A percentile compares a stretch with the other conserved stretches of the same genome.
Evolutionary conservation across 768 basidiomycete species (phyloP).

Genomic region (Suillus sp.): DNA sequence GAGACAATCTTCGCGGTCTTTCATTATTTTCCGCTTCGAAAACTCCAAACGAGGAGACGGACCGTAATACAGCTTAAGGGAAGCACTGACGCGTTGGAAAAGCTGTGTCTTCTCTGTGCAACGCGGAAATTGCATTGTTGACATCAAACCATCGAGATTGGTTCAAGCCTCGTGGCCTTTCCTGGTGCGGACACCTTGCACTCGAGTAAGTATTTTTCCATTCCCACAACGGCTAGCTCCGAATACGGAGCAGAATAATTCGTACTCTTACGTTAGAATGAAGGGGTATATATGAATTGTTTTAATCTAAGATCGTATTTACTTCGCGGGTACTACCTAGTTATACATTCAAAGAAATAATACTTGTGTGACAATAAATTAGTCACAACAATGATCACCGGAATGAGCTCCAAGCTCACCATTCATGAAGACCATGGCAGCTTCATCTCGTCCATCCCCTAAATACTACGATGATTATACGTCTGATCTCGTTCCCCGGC

Average conservation of each 20-base stretch:
- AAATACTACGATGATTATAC: conserved; percentile 9
- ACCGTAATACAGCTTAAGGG: conserved; percentile 15
- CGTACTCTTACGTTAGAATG: too few relatives aligned
- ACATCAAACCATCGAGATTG: conserved; percentile 14
- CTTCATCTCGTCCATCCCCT: conserved; percentile 13
- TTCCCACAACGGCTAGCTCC: conserved; percentile 21
- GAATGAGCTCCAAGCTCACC: neutral
- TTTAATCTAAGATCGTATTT: too few relatives aligned
- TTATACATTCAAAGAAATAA: too few relatives aligned
- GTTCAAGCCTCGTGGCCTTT: conserved; percentile 25
- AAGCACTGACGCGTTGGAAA: conserved; percentile 16
- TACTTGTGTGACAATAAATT: neutral
- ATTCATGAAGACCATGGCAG: too few relatives aligned
- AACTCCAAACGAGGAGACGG: conserved; percentile 23
- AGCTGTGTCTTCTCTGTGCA: conserved; percentile 25
- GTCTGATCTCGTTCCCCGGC: conserved; percentile 12
- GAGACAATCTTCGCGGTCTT: conserved; percentile 33
- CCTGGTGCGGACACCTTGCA: conserved; percentile 19
- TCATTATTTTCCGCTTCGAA: conserved; percentile 16
- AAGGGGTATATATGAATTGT: too few relatives aligned
- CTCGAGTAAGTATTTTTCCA: conserved; percentile 21
- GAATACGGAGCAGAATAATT: conserved; percentile 5
- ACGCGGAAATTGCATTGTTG: conserved; percentile 36
- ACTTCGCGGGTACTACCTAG: too few relatives aligned
- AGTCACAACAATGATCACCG: neutral